Percentiles rank a stretch among this genome's conserved stretches.
Conservation (phyloP, 2,329 filamentous ascomycete species). For the Pleoardoris graminearum region DNA sequence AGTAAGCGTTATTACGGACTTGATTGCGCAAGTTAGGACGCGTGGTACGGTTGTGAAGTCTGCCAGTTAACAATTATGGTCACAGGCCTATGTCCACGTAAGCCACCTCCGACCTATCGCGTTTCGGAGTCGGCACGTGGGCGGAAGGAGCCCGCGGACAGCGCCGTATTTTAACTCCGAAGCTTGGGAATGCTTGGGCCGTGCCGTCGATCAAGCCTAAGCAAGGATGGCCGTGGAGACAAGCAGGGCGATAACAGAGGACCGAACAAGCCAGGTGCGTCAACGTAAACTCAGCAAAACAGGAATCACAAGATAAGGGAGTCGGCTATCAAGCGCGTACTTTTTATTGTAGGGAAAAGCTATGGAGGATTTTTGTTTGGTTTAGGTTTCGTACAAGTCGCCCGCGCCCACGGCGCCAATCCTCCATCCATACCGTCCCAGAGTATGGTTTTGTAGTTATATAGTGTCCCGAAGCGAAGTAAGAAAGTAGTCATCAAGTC, state of each 20-base stretch:
- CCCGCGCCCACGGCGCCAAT: neutral
- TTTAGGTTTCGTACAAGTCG: neutral
- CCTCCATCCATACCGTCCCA: conserved; percentile 17
- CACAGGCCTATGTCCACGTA: too few relatives aligned
- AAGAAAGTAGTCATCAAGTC: conserved; percentile 26
- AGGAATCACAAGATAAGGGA: neutral
- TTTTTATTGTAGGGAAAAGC: neutral
- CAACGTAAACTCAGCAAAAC: neutral
- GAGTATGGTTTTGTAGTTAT: conserved; percentile 28
- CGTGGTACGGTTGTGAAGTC: too few relatives aligned
- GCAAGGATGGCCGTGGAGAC: neutral
- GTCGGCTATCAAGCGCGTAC: neutral
- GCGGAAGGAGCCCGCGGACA: neutral
- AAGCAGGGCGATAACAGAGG: neutral
- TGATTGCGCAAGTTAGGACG: too few relatives aligned
- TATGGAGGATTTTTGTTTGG: neutral
- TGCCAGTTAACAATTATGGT: too few relatives aligned
- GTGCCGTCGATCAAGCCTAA: neutral
- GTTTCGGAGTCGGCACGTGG: neutral
- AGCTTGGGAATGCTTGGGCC: neutral
- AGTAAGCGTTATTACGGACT: too few relatives aligned
- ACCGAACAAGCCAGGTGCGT: neutral
- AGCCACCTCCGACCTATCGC: neutral
- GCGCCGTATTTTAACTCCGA: neutral
- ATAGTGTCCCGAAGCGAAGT: conserved; percentile 21